Conservation (phyloP, 345 rosid species). For the Murraya paniculata region DNA sequence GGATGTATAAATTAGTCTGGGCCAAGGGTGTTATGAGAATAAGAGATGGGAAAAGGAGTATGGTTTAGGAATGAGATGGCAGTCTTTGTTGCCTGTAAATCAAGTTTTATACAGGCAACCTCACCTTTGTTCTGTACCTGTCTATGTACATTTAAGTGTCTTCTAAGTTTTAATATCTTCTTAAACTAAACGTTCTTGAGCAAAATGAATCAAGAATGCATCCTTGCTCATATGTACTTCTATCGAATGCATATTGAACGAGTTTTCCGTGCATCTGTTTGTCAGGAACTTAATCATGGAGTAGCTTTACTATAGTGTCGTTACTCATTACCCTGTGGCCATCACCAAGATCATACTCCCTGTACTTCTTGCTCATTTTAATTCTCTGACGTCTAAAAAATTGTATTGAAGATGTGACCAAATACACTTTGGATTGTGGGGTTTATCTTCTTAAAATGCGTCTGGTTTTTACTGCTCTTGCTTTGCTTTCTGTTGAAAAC, state of each 20-base stretch:
- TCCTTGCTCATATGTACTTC: background rate
- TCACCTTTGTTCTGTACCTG: background rate
- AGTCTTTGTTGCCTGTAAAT: background rate
- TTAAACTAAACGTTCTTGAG: background rate
- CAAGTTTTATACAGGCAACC: background rate
- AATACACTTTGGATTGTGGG: background rate
- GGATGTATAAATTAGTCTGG: background rate
- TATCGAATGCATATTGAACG: background rate
- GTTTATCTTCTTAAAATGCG: background rate
- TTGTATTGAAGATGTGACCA: background rate
- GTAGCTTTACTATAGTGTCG: background rate
- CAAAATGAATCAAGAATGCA: background rate
- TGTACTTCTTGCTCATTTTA: background rate
- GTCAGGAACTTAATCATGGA: background rate
- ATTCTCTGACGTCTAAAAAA: background rate
- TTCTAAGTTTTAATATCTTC: background rate
- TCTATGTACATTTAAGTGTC: background rate
- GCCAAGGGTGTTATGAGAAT: background rate
- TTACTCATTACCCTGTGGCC: background rate
- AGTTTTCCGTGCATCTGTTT: background rate
- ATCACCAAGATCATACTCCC: background rate
- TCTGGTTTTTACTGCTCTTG: background rate
- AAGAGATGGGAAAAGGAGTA: background rate
- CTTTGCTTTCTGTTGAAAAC: constrained; percentile 3
- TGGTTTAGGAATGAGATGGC: background rate